Evolutionary conservation across 2,329 filamentous ascomycete genomes (phyloP), one percentile per base, ranked within the genome.

Genomic region (Penicillium sp.): DNA sequence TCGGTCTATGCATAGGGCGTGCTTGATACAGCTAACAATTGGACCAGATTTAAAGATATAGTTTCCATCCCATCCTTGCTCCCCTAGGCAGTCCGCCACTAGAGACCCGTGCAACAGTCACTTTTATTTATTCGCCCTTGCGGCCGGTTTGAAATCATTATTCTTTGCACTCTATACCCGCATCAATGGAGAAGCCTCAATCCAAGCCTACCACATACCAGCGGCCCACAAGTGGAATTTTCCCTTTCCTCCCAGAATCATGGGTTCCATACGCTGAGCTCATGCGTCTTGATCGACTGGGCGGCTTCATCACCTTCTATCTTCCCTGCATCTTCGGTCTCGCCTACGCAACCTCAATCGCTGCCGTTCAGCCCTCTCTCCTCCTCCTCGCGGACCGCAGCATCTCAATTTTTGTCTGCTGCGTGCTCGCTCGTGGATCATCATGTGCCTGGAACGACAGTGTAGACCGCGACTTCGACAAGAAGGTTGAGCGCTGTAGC

Each of bases 361-460:
- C 27, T 16, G 21, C 50, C 21, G 88, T 89, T 0, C 82, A 93
- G 67, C 80, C 84, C 2, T 71, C 85, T 1, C 85, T 89, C 0
- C 13, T 70, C 79, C 5, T 79, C 87, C 13, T 85, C 91, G 68
- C 71, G 3, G 83, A 95, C 48, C 95, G 96, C 77, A 84, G 89
- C 67, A 81, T 85, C n/a, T 23, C 19, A n/a, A 26, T 49, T 7
- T 33, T 31, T 9, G 2, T 92, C 91, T 50, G 89, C 91, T 39
- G 21, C 3, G 72, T 96, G 45, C 83, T 96, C 63, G 95, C 96
- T 90, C 89, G 92, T 59, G 90, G 92, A 49, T 91, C 91, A 21
- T 91, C 91, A 51, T 96, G 92, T 74, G 89, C 89, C 19, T 92
- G 96, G 77, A 96, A 96, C 72, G 92, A 96, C 72, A 85, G 96